phyloP scores from a whole-genome alignment of 768 basidiomycete genomes.

The Lactifluus subvellereus region DNA sequence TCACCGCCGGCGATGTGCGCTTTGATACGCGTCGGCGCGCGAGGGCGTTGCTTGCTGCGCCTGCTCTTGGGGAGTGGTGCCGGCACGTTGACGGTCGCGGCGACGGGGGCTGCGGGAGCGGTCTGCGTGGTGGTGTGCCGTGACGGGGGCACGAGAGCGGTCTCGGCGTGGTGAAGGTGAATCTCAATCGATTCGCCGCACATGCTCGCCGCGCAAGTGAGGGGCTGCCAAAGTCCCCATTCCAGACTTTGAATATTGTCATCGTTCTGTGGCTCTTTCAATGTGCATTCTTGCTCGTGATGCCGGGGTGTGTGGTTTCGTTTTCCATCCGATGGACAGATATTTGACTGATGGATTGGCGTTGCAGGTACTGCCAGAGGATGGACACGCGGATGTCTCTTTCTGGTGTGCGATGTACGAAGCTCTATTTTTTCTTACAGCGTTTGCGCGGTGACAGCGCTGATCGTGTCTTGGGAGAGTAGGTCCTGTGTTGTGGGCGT shows the following conservation, averaged over 20 bases:
- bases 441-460: not conserved
- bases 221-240: conserved; percentile 26
- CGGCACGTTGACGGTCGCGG: too few relatives aligned
- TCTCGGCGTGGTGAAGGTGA: too few relatives aligned
- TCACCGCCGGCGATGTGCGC: too few relatives aligned
- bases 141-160: too few relatives aligned
- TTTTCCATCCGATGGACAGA: not conserved
- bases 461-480: conserved; percentile 4
- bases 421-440: not conserved
- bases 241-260: conserved; percentile 26
- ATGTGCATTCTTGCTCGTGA: conserved; percentile 31
- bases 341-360: not conserved
- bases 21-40: too few relatives aligned
- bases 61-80: too few relatives aligned
- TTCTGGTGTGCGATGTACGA: conserved; percentile 31
- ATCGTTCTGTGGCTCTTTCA: conserved; percentile 25
- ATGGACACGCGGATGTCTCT: conserved; percentile 30
- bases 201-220: conserved; percentile 18
- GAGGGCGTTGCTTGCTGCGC: too few relatives aligned
- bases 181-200: too few relatives aligned
- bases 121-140: too few relatives aligned
- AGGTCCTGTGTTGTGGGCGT: conserved; percentile 31
- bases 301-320: conserved; percentile 30
- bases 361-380: conserved; percentile 28
- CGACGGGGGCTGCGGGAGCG: too few relatives aligned